phyloP scores from a whole-genome alignment of 306 rosid genomes.

The Pterocarpus santalinus region DNA sequence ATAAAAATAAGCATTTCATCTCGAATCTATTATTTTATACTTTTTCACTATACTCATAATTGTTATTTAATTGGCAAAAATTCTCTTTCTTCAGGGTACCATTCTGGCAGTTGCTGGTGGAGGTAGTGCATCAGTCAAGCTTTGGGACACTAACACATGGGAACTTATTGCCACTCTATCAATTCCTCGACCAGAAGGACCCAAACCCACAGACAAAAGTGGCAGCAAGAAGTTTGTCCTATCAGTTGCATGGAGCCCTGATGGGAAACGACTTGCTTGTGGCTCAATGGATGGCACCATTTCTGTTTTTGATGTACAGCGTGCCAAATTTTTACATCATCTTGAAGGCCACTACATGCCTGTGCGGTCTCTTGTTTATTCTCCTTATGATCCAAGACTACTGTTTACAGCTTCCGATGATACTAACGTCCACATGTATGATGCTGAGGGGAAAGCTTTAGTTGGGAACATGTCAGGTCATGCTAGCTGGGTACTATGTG shows the following conservation, averaged over 20 bases:
- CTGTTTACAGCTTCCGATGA: slow-evolving; percentile 94
- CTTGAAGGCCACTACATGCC: slow-evolving; percentile 98
- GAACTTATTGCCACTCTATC: slow-evolving; percentile 71
- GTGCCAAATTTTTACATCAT: slow-evolving; percentile 87
- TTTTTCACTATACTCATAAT: slow-evolving; percentile 25
- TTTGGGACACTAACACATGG: slow-evolving; percentile 97
- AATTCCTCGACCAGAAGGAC: slow-evolving; percentile 90
- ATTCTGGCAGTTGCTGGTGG: slow-evolving; percentile 99
- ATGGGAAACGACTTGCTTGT: slow-evolving; percentile 88
- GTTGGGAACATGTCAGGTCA: slow-evolving; percentile 95
- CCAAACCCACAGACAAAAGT: slow-evolving; percentile 86
- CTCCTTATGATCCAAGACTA: slow-evolving; percentile 82
- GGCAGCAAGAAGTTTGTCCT: slow-evolving; percentile 94
- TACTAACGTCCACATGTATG: slow-evolving; percentile 91
- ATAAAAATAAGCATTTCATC: slow-evolving; percentile 10
- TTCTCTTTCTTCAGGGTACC: slow-evolving; percentile 67
- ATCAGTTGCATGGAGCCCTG: slow-evolving; percentile 94
- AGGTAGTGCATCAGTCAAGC: slow-evolving; percentile 92
- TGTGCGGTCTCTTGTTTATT: slow-evolving; percentile 87
- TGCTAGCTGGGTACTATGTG: slow-evolving; percentile 86
- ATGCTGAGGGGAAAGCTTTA: slow-evolving; percentile 84
- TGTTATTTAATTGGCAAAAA: slow-evolving; percentile 26
- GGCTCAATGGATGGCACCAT: slow-evolving; percentile 99
- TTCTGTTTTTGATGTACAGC: slow-evolving; percentile 82
- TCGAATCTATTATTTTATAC: background rate